These are phyloP conservation scores for Aspergillus cejpii DNA, from an alignment of 2,329 filamentous ascomycete species.

Conservation along the genomic window DNA sequence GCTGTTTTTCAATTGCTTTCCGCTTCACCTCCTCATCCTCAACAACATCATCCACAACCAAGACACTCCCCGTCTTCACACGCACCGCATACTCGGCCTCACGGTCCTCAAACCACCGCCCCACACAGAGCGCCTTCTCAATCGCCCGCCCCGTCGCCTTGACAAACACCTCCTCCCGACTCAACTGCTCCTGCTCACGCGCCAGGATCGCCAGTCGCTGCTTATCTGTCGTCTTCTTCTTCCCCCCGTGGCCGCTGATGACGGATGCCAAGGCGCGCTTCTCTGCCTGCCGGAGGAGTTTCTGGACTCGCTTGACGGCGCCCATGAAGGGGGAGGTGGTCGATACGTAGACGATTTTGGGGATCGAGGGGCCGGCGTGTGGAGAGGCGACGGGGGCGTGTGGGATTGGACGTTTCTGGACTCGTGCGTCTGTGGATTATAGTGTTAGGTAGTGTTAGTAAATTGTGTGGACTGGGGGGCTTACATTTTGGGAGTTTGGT, in stretches of 20 bases:
- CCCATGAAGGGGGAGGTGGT: conserved; percentile 52
- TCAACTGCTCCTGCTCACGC: conserved; percentile 30
- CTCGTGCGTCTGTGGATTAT: conserved; percentile 40
- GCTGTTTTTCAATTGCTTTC: conserved; percentile 19
- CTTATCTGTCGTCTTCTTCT: conserved; percentile 26
- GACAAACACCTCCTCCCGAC: conserved; percentile 48
- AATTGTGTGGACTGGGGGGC: conserved; percentile 1
- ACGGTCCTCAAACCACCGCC: conserved; percentile 51
- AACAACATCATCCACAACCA: conserved; percentile 56
- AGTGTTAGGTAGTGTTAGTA: conserved; percentile 6
- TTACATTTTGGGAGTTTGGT: conserved; percentile 34
- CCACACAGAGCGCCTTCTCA: conserved; percentile 50
- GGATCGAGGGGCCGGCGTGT: conserved; percentile 43
- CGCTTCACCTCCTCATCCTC: conserved; percentile 32
- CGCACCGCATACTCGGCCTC: conserved; percentile 45
- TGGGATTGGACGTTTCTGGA: conserved; percentile 54
- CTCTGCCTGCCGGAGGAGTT: conserved; percentile 48
- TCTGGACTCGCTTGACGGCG: conserved; percentile 53
- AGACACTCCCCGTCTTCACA: conserved; percentile 51
- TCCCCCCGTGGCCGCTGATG: conserved; percentile 29
- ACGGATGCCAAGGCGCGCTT: conserved; percentile 46
- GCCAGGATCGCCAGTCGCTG: conserved; percentile 29
- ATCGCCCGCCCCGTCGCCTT: conserved; percentile 58
- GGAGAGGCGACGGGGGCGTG: conserved; percentile 50
- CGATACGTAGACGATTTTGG: conserved; percentile 54